phyloP scores from a whole-genome alignment of 1,139 yeast species.

The Zygoascus hellenicus region DNA sequence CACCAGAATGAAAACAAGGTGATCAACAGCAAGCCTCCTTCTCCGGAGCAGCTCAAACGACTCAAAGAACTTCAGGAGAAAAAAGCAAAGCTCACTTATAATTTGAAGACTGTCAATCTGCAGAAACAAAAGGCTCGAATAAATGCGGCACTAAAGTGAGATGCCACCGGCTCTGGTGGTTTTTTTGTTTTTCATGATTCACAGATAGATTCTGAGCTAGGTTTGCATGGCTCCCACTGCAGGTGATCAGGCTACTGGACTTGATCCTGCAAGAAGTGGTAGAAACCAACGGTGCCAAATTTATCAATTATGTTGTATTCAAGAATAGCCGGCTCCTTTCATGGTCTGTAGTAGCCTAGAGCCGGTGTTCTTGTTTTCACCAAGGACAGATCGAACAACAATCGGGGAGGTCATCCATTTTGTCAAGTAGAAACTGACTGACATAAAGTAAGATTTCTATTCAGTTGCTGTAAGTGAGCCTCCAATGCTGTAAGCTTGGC shows the following conservation, averaged over 20 bases:
- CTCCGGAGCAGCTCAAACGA: conserved; percentile 35
- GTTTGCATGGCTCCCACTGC: too few species aligned
- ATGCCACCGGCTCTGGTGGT: not conserved
- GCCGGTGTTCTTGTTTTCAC: too few species aligned
- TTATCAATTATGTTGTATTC: too few species aligned
- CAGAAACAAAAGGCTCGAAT: conserved; percentile 26
- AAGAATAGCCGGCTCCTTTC: too few species aligned
- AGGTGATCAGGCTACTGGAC: too few species aligned
- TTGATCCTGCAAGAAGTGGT: too few species aligned
- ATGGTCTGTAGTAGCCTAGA: too few species aligned
- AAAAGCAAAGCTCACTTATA: conserved; percentile 36
- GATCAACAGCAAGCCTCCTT: conserved; percentile 17
- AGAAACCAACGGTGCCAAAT: too few species aligned
- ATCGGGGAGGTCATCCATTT: too few species aligned
- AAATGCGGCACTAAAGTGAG: conserved; percentile 16
- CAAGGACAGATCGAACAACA: too few species aligned
- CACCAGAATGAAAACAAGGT: conserved; percentile 14
- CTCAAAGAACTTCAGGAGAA: conserved; percentile 34
- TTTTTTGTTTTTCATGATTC: not conserved
- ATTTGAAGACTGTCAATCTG: conserved; percentile 30
- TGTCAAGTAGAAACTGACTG: not conserved
- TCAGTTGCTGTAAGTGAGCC: conserved; percentile 22
- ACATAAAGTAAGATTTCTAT: conserved; percentile 25
- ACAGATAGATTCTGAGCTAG: too few species aligned
- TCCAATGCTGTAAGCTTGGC: conserved; percentile 35